These are phyloP conservation scores for Phycomyces blakesleeanus DNA, from an alignment of 192 early-diverging fungal species.

Conservation along the genomic window DNA sequence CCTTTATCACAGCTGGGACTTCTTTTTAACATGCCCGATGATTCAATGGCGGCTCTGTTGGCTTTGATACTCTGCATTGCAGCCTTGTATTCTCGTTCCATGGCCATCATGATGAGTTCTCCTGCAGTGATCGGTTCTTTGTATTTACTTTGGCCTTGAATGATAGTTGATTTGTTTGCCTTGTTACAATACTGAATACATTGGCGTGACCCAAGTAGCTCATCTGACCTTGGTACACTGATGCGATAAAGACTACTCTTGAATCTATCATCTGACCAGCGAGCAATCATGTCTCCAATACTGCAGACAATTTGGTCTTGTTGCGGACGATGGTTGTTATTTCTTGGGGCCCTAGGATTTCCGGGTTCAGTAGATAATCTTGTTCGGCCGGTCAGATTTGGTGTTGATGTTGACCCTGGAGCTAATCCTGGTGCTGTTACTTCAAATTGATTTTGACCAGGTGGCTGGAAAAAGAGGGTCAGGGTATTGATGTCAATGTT, in stretches of 20 bases:
- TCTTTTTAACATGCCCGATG: too few species aligned
- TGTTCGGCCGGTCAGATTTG: background rate
- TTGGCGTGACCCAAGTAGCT: slow-evolving; percentile 22
- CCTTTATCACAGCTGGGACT: too few species aligned
- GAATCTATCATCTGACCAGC: slow-evolving; percentile 31
- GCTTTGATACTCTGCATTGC: too few species aligned
- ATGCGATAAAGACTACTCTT: slow-evolving; percentile 30
- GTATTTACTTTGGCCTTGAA: slow-evolving; percentile 27
- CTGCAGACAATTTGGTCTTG: slow-evolving; percentile 32
- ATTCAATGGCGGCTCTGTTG: too few species aligned
- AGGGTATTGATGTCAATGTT: slow-evolving; percentile 26
- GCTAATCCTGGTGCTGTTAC: too few species aligned
- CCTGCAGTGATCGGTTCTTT: slow-evolving; percentile 27
- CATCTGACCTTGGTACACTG: slow-evolving; percentile 12
- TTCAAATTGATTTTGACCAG: slow-evolving; percentile 22
- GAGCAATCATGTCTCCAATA: slow-evolving; percentile 37
- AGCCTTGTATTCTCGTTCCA: slow-evolving; percentile 29
- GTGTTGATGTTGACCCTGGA: background rate
- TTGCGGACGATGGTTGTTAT: slow-evolving; percentile 10
- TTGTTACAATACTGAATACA: slow-evolving; percentile 29
- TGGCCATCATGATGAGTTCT: slow-evolving; percentile 19
- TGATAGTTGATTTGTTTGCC: slow-evolving; percentile 26
- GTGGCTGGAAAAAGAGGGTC: slow-evolving; percentile 23
- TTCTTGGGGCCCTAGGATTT: slow-evolving; percentile 7
- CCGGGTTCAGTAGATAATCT: too few species aligned